These are phyloP conservation scores for Paracorniculantispora psalliotae DNA, from an alignment of 2,329 filamentous ascomycete species.

Conservation along the genomic window DNA sequence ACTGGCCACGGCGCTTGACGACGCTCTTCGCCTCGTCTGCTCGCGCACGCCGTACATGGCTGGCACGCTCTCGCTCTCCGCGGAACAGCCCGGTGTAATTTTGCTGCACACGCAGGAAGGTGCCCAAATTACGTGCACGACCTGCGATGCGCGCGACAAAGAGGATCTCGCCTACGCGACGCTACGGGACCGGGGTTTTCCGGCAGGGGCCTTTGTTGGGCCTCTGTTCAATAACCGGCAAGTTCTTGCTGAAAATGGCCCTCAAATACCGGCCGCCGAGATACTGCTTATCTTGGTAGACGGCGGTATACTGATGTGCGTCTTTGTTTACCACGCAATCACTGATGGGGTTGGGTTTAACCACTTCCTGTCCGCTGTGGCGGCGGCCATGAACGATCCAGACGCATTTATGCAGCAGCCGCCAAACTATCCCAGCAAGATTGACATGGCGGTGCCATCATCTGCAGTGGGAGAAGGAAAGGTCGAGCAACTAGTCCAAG, in stretches of 20 bases:
- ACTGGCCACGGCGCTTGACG: constrained; percentile 8
- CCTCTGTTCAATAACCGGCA: constrained; percentile 18
- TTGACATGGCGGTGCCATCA: background rate
- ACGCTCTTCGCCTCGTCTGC: constrained; percentile 3
- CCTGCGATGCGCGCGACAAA: background rate
- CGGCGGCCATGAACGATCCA: constrained; percentile 14
- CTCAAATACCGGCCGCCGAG: constrained; percentile 31
- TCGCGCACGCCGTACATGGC: constrained; percentile 9
- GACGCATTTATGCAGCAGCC: background rate
- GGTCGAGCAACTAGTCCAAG: constrained; percentile 1
- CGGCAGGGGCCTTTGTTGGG: constrained; percentile 26
- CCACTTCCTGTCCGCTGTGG: constrained; percentile 35
- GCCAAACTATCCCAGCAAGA: constrained; percentile 20
- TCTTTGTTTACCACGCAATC: constrained; percentile 39
- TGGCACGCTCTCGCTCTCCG: constrained; percentile 2
- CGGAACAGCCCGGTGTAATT: background rate
- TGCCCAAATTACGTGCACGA: background rate
- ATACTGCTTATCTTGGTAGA: constrained; percentile 34
- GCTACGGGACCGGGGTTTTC: constrained; percentile 24
- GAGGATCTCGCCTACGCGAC: constrained; percentile 19
- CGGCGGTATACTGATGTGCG: constrained; percentile 35
- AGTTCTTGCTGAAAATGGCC: constrained; percentile 15
- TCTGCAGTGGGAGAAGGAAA: background rate
- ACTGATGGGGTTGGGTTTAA: constrained; percentile 37
- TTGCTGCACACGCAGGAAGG: background rate